Evolutionary conservation across 805 yeast species (phyloP).

Genomic region (Sugiyamaella smithiae): DNA sequence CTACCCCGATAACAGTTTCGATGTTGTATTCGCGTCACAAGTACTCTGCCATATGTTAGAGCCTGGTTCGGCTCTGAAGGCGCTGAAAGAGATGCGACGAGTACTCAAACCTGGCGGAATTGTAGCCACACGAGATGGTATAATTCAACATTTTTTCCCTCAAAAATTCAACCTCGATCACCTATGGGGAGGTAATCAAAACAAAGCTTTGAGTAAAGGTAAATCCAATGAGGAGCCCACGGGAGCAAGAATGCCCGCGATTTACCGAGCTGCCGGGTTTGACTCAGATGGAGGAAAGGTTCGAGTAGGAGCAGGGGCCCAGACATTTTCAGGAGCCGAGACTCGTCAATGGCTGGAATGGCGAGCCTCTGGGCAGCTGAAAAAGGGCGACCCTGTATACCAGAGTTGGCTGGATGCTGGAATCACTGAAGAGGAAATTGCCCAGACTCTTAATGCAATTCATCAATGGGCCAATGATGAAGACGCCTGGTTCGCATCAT

Average conservation of each 20-base stretch:
- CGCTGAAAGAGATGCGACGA: constrained; percentile 1
- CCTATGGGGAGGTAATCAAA: not conserved
- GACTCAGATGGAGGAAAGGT: constrained; percentile 1
- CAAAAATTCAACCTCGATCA: not conserved
- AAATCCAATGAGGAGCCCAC: not conserved
- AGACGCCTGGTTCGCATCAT: not conserved
- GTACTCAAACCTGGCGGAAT: constrained; percentile 2
- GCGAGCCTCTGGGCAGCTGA: not conserved
- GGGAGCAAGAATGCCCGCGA: not conserved
- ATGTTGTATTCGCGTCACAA: not conserved
- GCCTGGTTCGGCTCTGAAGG: not conserved
- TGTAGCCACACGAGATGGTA: not conserved
- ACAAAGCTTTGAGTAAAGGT: not conserved
- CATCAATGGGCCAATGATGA: not conserved
- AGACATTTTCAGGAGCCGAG: not conserved
- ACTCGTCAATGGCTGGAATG: not conserved
- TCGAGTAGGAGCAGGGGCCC: not conserved
- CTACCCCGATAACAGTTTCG: not conserved
- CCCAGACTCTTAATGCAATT: not conserved
- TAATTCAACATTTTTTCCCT: not conserved
- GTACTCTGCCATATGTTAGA: not conserved
- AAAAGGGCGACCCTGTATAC: not conserved
- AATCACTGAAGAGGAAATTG: not conserved
- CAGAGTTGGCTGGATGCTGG: constrained; percentile 1
- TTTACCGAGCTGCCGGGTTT: not conserved